phyloP scores from a whole-genome alignment of 2,329 filamentous ascomycete genomes.

The Apiospora marii region DNA sequence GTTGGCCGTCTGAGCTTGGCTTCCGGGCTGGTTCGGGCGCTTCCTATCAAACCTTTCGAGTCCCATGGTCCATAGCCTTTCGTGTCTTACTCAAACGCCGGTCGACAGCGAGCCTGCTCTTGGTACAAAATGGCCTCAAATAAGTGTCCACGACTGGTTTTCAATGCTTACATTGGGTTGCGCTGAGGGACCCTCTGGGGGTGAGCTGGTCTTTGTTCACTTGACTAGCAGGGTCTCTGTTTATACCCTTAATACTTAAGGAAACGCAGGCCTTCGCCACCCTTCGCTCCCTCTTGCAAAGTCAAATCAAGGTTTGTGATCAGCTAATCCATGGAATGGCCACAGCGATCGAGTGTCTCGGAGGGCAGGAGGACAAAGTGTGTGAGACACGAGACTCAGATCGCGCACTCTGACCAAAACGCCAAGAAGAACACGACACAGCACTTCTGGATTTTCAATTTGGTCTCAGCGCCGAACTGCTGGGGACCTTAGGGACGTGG shows the following conservation, averaged over 20 bases:
- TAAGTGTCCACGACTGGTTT: neutral
- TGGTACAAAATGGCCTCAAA: neutral
- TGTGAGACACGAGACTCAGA: neutral
- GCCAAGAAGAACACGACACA: neutral
- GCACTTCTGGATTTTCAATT: neutral
- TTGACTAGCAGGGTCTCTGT: neutral
- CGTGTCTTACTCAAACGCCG: neutral
- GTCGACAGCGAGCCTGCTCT: neutral
- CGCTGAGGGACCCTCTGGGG: too few relatives aligned
- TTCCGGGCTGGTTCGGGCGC: neutral
- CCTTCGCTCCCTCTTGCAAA: too few relatives aligned
- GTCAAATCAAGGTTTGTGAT: neutral
- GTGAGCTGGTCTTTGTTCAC: neutral
- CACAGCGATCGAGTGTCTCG: neutral
- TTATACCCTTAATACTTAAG: too few relatives aligned
- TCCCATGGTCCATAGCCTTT: neutral
- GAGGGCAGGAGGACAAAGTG: neutral
- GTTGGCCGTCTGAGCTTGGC: neutral
- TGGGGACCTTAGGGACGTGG: neutral
- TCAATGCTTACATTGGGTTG: neutral
- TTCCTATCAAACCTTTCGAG: neutral
- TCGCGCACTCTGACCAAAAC: neutral
- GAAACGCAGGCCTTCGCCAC: too few relatives aligned
- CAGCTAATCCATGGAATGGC: neutral
- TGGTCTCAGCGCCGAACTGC: neutral